phyloP scores from a whole-genome alignment of 441 rosid genomes.

The Breynia disticha region DNA sequence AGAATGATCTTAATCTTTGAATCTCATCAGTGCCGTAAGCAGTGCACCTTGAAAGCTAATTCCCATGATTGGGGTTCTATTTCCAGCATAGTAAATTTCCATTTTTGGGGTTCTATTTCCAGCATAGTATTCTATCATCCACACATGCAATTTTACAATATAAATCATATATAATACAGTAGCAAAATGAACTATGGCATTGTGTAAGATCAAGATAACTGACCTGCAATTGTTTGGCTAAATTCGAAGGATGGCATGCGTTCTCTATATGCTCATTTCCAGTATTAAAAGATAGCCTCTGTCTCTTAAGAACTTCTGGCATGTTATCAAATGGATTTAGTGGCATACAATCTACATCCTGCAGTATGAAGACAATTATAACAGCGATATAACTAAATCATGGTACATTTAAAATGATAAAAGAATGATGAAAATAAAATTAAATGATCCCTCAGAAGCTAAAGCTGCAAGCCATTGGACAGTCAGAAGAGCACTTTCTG shows the following conservation, averaged over 20 bases:
- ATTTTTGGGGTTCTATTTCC: too few relatives aligned
- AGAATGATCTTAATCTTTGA: too few relatives aligned
- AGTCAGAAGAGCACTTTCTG: too few relatives aligned
- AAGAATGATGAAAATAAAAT: conserved; percentile 1
- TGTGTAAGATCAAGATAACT: neutral
- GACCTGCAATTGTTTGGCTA: conserved; percentile 41
- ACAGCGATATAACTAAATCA: too few relatives aligned
- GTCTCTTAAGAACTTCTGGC: conserved; percentile 84
- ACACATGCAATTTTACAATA: neutral
- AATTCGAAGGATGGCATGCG: conserved; percentile 28
- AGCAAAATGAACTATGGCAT: neutral
- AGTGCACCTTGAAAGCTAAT: neutral
- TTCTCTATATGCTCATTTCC: conserved; percentile 36
- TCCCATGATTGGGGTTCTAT: neutral
- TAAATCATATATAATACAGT: neutral
- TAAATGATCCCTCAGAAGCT: too few relatives aligned
- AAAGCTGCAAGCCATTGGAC: too few relatives aligned
- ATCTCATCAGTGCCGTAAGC: too few relatives aligned
- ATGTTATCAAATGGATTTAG: conserved; percentile 69
- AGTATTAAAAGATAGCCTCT: conserved; percentile 27
- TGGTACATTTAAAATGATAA: neutral
- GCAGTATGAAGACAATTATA: conserved; percentile 9
- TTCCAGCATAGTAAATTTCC: too few relatives aligned
- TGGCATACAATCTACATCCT: conserved; percentile 99
- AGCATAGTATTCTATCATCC: neutral